Percentiles rank a stretch among this genome's conserved stretches.
Conservation (phyloP, 2,329 filamentous ascomycete species). For the Xylariaceae sp. region DNA sequence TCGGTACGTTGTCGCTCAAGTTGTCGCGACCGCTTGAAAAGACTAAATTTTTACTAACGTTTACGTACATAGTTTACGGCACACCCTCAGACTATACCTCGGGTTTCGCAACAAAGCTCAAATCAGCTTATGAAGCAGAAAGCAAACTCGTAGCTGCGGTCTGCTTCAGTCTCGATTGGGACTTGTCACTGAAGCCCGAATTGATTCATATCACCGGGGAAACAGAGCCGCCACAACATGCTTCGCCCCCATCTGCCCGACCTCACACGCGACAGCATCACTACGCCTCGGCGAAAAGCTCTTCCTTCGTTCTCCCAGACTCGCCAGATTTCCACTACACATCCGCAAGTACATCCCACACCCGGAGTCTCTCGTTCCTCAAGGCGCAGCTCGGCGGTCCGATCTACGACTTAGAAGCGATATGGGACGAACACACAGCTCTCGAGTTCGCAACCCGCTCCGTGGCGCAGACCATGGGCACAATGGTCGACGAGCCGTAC, state of each 20-base stretch:
- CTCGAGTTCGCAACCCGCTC: constrained; percentile 67
- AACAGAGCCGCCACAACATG: background rate
- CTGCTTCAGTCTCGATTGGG: constrained; percentile 28
- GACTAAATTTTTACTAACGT: too few relatives aligned
- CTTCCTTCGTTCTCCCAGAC: constrained; percentile 33
- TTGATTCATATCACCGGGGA: constrained; percentile 29
- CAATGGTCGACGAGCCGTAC: constrained; percentile 75
- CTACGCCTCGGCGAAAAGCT: constrained; percentile 8
- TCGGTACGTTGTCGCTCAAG: constrained; percentile 29
- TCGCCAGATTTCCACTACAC: constrained; percentile 48
- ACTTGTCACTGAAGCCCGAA: constrained; percentile 20
- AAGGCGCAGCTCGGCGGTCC: constrained; percentile 62
- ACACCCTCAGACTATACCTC: constrained; percentile 20
- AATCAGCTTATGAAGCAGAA: constrained; percentile 16
- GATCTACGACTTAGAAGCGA: constrained; percentile 68
- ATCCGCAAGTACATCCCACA: constrained; percentile 60
- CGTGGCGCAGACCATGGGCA: constrained; percentile 72
- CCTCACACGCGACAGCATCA: constrained; percentile 5
- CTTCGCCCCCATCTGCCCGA: too few relatives aligned
- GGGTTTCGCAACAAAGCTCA: constrained; percentile 11
- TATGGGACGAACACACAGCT: constrained; percentile 75
- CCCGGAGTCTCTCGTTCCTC: constrained; percentile 60
- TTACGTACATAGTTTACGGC: constrained; percentile 17
- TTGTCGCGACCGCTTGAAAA: too few relatives aligned
- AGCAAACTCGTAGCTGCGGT: constrained; percentile 29